Conservation (phyloP, 805 yeast species). For the Lipomyces chichibuensis region DNA sequence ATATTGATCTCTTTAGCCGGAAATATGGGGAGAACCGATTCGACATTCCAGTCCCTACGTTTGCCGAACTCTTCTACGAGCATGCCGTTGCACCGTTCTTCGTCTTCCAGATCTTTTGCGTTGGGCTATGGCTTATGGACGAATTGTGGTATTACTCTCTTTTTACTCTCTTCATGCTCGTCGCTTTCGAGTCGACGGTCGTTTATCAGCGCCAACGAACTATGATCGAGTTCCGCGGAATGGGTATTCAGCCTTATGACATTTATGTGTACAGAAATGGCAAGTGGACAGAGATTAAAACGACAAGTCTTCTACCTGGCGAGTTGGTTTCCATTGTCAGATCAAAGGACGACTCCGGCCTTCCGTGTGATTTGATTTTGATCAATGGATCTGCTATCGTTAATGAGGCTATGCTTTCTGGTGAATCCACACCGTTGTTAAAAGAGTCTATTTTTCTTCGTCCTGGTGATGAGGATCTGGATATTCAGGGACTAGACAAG, state of each 20-base stretch:
- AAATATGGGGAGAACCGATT: slow-evolving; percentile 83
- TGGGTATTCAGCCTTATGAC: slow-evolving; percentile 93
- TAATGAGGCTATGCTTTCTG: slow-evolving; percentile 98
- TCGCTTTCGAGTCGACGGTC: slow-evolving; percentile 89
- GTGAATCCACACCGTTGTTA: slow-evolving; percentile 95
- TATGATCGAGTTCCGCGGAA: slow-evolving; percentile 91
- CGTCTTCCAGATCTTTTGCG: slow-evolving; percentile 94
- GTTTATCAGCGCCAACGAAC: slow-evolving; percentile 95
- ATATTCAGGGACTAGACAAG: slow-evolving; percentile 82
- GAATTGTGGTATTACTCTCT: slow-evolving; percentile 95
- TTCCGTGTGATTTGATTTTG: slow-evolving; percentile 90
- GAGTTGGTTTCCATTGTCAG: slow-evolving; percentile 70
- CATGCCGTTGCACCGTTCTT: slow-evolving; percentile 98
- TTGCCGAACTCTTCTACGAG: slow-evolving; percentile 86
- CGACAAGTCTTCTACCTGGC: slow-evolving; percentile 83
- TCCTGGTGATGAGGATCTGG: slow-evolving; percentile 67
- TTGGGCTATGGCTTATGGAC: slow-evolving; percentile 93
- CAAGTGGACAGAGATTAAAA: slow-evolving; percentile 69
- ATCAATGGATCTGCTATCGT: slow-evolving; percentile 92
- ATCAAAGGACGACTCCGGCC: slow-evolving; percentile 85
- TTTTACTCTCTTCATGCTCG: slow-evolving; percentile 87
- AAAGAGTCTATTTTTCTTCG: slow-evolving; percentile 89
- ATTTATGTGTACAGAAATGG: slow-evolving; percentile 71
- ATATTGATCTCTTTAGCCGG: slow-evolving; percentile 51
- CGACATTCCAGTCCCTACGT: slow-evolving; percentile 94